These are phyloP conservation scores for Xylaria sp. DNA, from an alignment of 2,329 filamentous ascomycete species.

Conservation along the genomic window DNA sequence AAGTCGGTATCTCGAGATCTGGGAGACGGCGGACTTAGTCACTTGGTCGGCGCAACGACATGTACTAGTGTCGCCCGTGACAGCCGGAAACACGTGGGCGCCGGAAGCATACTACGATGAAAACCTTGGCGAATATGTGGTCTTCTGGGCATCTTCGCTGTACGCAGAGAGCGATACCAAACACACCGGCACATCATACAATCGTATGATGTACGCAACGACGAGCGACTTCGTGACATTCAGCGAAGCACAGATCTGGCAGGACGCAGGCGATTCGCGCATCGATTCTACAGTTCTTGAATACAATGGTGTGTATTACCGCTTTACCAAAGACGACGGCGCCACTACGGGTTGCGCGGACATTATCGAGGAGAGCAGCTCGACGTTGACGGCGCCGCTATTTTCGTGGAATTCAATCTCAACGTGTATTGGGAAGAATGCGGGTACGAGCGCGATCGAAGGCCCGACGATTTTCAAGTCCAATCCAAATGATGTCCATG, in stretches of 20 bases:
- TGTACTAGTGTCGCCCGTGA: constrained; percentile 58
- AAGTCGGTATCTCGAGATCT: constrained; percentile 62
- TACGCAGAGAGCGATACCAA: constrained; percentile 54
- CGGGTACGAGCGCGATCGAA: constrained; percentile 60
- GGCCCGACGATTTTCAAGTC: constrained; percentile 63
- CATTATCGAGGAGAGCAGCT: constrained; percentile 63
- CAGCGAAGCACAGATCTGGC: constrained; percentile 59
- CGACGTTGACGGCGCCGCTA: constrained; percentile 53
- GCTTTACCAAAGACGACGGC: constrained; percentile 66
- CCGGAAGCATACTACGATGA: constrained; percentile 63
- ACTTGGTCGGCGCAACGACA: constrained; percentile 63
- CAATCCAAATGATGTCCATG: constrained; percentile 60
- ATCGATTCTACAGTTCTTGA: constrained; percentile 64
- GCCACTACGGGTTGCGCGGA: constrained; percentile 62
- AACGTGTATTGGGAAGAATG: constrained; percentile 61
- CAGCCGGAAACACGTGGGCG: constrained; percentile 65
- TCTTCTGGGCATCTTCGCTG: constrained; percentile 61
- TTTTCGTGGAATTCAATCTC: constrained; percentile 57
- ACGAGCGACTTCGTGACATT: constrained; percentile 63
- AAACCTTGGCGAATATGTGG: constrained; percentile 54
- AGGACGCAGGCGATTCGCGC: constrained; percentile 61
- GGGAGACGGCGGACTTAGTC: constrained; percentile 62
- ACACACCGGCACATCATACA: constrained; percentile 57
- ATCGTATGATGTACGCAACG: constrained; percentile 63
- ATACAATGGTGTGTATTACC: constrained; percentile 56